phyloP scores from a whole-genome alignment of 371 early-diverging fungal genomes.

The Mucor velutinosus region DNA sequence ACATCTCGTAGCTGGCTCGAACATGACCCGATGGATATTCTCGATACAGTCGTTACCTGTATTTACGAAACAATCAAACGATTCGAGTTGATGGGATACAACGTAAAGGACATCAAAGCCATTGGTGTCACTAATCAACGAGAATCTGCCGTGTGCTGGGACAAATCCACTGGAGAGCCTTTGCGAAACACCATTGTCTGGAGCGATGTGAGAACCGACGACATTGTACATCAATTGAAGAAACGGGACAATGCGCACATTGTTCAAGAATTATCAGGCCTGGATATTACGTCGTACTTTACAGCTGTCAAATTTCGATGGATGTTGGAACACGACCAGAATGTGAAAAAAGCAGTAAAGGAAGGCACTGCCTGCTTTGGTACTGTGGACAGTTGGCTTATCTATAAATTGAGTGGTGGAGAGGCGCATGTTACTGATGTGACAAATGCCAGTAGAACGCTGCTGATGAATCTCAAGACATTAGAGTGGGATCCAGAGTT shows the following conservation, averaged over 20 bases:
- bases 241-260: conserved; percentile 38
- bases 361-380: conserved; percentile 66
- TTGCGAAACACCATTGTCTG: conserved; percentile 94
- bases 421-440: conserved; percentile 88
- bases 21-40: conserved; percentile 82
- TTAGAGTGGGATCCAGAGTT: conserved; percentile 80
- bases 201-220: conserved; percentile 88
- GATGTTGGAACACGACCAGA: conserved; percentile 83
- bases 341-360: conserved; percentile 56
- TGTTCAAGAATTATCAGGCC: conserved; percentile 71
- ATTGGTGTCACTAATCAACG: conserved; percentile 96
- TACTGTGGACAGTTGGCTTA: conserved; percentile 90
- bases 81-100: conserved; percentile 63
- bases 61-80: conserved; percentile 69
- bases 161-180: conserved; percentile 78
- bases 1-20: conserved; percentile 75
- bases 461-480: conserved; percentile 88
- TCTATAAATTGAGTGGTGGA: conserved; percentile 74
- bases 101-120: conserved; percentile 64
- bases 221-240: conserved; percentile 66
- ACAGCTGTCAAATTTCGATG: conserved; percentile 91
- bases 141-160: conserved; percentile 92
- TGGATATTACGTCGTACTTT: conserved; percentile 93
- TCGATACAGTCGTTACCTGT: conserved; percentile 73
- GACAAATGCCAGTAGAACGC: conserved; percentile 94